These are phyloP conservation scores for Laetiporus sulphureus DNA, from an alignment of 1,284 basidiomycete genomes.

Conservation along the genomic window DNA sequence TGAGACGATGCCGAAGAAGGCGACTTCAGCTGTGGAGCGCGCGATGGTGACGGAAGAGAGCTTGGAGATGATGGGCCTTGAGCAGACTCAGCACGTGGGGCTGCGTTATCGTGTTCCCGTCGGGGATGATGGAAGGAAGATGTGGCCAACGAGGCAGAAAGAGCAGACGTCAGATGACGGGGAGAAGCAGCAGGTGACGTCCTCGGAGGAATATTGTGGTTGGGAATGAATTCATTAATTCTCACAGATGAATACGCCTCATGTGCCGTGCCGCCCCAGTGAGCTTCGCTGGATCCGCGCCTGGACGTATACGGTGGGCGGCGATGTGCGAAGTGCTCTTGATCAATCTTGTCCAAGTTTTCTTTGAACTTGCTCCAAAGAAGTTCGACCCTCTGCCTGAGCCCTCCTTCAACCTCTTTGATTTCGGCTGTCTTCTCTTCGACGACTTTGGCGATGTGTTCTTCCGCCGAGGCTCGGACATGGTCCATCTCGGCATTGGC, in stretches of 20 bases:
- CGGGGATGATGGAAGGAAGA: constrained; percentile 52
- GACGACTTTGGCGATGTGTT: constrained; percentile 48
- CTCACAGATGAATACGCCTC: constrained; percentile 29
- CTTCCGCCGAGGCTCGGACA: constrained; percentile 51
- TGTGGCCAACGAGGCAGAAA: constrained; percentile 63
- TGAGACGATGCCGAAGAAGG: constrained; percentile 22
- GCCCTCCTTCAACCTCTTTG: constrained; percentile 43
- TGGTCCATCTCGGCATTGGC: constrained; percentile 50
- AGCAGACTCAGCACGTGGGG: neutral
- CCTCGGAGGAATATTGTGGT: constrained; percentile 31
- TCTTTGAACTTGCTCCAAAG: constrained; percentile 59
- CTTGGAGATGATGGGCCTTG: constrained; percentile 11
- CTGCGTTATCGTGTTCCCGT: constrained; percentile 15
- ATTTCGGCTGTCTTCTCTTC: constrained; percentile 52
- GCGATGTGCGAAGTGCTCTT: constrained; percentile 16
- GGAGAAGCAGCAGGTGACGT: constrained; percentile 28
- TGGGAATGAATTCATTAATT: constrained; percentile 52
- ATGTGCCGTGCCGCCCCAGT: constrained; percentile 7
- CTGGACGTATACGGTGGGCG: constrained; percentile 7
- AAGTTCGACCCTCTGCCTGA: constrained; percentile 52
- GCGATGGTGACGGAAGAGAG: constrained; percentile 6
- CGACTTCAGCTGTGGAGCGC: constrained; percentile 15
- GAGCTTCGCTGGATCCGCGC: constrained; percentile 14
- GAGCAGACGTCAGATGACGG: constrained; percentile 44
- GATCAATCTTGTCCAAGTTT: constrained; percentile 41